Evolutionary conservation across 1,284 basidiomycete species (phyloP).

Genomic region (Ceratobasidium sp.): DNA sequence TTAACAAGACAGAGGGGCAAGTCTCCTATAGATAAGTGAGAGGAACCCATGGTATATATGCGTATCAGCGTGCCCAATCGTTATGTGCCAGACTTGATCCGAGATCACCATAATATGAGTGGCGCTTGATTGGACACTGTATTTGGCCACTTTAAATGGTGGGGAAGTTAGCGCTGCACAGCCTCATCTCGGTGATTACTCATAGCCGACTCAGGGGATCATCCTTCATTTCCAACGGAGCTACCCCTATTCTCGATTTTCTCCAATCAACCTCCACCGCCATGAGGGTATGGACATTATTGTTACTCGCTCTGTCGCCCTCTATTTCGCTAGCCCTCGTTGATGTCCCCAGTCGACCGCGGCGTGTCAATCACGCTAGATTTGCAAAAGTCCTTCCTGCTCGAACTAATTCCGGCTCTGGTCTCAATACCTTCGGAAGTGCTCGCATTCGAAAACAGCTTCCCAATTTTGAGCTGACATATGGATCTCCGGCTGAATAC

Average conservation of each 20-base stretch:
- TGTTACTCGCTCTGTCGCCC: not conserved
- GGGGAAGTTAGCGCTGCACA: not conserved
- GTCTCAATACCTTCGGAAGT: not conserved
- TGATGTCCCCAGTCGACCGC: not conserved
- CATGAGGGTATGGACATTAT: not conserved
- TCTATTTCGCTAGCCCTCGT: not conserved
- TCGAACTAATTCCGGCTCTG: not conserved
- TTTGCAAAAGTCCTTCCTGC: not conserved
- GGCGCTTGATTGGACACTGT: too few species aligned
- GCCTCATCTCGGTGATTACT: not conserved
- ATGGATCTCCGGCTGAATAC: constrained; percentile 25
- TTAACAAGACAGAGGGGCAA: too few species aligned
- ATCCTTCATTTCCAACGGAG: too few species aligned
- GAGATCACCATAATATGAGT: too few species aligned
- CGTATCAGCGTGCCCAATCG: too few species aligned
- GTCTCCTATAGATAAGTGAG: too few species aligned
- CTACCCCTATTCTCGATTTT: too few species aligned
- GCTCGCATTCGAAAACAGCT: not conserved
- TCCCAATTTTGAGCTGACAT: constrained; percentile 20
- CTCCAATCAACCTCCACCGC: not conserved
- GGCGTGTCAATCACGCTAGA: not conserved
- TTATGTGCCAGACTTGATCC: too few species aligned
- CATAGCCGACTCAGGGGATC: not conserved
- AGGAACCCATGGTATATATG: too few species aligned
- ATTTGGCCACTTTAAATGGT: not conserved